phyloP scores from a whole-genome alignment of 495 filamentous ascomycete genomes.

The Apiosordaria backusii region DNA sequence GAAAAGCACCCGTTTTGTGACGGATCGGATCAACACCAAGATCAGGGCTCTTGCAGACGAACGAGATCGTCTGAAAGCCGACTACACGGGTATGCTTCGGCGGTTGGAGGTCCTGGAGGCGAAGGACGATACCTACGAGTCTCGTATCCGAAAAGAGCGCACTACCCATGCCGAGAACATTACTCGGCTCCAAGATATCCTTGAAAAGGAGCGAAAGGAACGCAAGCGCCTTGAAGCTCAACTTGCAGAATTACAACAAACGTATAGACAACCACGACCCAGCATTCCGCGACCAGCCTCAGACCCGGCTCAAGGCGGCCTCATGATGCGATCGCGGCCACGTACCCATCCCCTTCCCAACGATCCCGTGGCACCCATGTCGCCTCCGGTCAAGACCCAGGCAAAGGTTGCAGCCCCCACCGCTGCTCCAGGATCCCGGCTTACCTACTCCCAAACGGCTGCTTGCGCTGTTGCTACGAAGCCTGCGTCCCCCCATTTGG shows the following conservation, averaged over 20 bases:
- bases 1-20: conserved; percentile 31
- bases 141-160: conserved; percentile 29
- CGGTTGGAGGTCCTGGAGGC: conserved; percentile 32
- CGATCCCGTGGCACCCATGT: background rate
- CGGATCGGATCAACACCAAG: conserved; percentile 28
- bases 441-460: conserved; percentile 18
- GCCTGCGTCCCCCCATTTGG: conserved; percentile 11
- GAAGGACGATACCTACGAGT: conserved; percentile 34
- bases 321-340: conserved; percentile 22
- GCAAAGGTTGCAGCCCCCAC: conserved; percentile 12
- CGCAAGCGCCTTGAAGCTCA: conserved; percentile 19
- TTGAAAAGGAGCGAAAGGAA: conserved; percentile 28
- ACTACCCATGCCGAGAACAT: conserved; percentile 21
- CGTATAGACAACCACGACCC: conserved; percentile 10
- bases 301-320: conserved; percentile 12
- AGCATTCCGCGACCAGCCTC: conserved; percentile 13
- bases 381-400: conserved; percentile 1
- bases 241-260: conserved; percentile 22
- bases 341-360: conserved; percentile 14
- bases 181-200: conserved; percentile 24
- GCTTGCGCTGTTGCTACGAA: background rate
- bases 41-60: conserved; percentile 26
- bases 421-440: conserved; percentile 11
- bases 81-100: conserved; percentile 25
- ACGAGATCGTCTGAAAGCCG: conserved; percentile 25